Conservation (phyloP, 1,284 basidiomycete species). For the Leccinum insigne region DNA sequence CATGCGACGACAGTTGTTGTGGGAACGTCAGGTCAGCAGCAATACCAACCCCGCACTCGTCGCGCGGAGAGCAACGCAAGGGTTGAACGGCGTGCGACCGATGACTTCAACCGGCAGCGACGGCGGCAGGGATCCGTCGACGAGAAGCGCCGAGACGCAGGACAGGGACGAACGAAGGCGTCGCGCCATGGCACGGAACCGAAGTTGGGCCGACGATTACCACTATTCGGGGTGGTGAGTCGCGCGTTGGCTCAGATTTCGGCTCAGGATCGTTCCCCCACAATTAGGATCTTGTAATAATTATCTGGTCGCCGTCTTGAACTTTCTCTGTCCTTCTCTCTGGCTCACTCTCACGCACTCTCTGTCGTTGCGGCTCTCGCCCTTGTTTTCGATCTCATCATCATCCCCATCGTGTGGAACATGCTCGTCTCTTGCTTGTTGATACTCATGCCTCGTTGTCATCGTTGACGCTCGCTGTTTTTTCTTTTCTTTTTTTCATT, state of each 20-base stretch:
- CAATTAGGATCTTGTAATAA: conserved; percentile 25
- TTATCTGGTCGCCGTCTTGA: conserved; percentile 25
- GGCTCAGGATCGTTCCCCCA: not conserved
- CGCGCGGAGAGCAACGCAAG: conserved; percentile 37
- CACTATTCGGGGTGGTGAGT: conserved; percentile 64
- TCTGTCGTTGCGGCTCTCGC: conserved; percentile 13
- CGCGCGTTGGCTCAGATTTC: not conserved
- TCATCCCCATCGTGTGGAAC: conserved; percentile 18
- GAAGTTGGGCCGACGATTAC: conserved; percentile 70
- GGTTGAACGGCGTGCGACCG: conserved; percentile 40
- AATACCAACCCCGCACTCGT: conserved; percentile 43
- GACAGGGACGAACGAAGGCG: conserved; percentile 41
- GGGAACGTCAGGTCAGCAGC: conserved; percentile 77
- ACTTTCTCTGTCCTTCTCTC: conserved; percentile 1
- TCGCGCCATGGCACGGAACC: conserved; percentile 55
- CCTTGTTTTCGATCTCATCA: conserved; percentile 17
- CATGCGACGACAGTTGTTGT: conserved; percentile 78
- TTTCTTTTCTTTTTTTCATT: conserved; percentile 4
- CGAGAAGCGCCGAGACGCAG: conserved; percentile 23
- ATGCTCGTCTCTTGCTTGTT: conserved; percentile 24
- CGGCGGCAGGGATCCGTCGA: conserved; percentile 15
- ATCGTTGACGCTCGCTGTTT: conserved; percentile 10
- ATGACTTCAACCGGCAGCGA: conserved; percentile 37
- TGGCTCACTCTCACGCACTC: not conserved
- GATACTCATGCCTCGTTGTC: conserved; percentile 10